Percentiles rank a stretch among this genome's conserved stretches.
These are phyloP conservation scores for Carex arenaria DNA, from an alignment of 202 grass and related monocot species.

Conservation along the genomic window DNA sequence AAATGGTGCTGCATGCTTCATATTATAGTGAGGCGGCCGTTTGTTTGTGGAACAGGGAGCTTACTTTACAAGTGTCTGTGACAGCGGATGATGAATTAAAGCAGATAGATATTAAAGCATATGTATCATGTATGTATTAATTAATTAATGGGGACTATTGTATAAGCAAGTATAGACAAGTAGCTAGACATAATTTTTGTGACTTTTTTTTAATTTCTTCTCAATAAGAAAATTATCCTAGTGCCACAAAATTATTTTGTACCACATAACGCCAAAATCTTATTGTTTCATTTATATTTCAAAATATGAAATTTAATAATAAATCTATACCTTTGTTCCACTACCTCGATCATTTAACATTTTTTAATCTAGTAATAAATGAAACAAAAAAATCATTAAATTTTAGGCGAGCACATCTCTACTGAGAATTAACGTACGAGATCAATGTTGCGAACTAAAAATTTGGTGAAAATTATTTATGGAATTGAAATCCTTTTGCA, in stretches of 20 bases:
- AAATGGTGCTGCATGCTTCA: background rate
- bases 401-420: too few relatives aligned
- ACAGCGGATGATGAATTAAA: slow-evolving; percentile 2
- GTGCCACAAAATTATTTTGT: too few relatives aligned
- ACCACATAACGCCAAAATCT: too few relatives aligned
- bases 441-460: background rate
- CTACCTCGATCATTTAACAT: background rate
- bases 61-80: slow-evolving; percentile 11
- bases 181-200: too few relatives aligned
- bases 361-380: background rate
- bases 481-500: background rate
- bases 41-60: slow-evolving; percentile 17
- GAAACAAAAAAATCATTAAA: background rate
- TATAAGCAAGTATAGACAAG: background rate
- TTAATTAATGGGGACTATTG: background rate
- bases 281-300: background rate
- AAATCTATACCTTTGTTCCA: background rate
- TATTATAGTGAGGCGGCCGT: background rate
- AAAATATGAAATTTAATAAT: background rate
- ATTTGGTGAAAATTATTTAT: background rate
- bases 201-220: too few relatives aligned
- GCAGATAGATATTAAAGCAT: background rate
- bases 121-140: background rate
- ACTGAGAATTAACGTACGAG: too few relatives aligned
- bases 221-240: too few relatives aligned